A percentile compares a stretch with the other conserved stretches of the same genome.
Conservation (phyloP, 192 early-diverging fungal species). For the Backusella westeae region DNA sequence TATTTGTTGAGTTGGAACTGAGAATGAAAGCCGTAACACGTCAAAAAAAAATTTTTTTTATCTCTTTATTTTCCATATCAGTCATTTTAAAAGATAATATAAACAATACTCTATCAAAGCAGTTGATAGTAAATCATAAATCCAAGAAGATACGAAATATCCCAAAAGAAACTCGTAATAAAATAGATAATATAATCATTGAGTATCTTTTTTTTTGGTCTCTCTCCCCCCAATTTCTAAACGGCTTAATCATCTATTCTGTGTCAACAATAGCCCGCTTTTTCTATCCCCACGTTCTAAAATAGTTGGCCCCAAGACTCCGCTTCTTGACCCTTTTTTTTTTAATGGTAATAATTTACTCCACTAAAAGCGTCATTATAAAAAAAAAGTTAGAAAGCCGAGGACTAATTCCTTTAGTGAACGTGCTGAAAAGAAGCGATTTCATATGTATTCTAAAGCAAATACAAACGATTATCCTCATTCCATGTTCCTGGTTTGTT, state of each 20-base stretch:
- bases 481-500: background rate
- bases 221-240: background rate
- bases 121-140: background rate
- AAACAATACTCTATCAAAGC: background rate
- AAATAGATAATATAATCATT: background rate
- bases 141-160: background rate
- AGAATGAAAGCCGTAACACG: background rate
- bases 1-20: background rate
- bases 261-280: background rate
- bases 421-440: background rate
- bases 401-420: background rate
- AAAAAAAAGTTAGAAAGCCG: background rate
- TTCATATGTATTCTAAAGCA: background rate
- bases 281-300: slow-evolving; percentile 4
- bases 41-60: background rate
- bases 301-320: background rate
- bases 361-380: background rate
- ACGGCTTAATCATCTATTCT: no score
- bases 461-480: background rate
- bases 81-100: background rate
- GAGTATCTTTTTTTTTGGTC: background rate
- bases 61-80: background rate
- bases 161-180: background rate
- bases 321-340: background rate
- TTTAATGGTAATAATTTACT: background rate